A percentile compares a stretch with the other conserved stretches of the same genome.
phyloP scores from a whole-genome alignment of 345 rosid species.

The Gossypium arboreum region DNA sequence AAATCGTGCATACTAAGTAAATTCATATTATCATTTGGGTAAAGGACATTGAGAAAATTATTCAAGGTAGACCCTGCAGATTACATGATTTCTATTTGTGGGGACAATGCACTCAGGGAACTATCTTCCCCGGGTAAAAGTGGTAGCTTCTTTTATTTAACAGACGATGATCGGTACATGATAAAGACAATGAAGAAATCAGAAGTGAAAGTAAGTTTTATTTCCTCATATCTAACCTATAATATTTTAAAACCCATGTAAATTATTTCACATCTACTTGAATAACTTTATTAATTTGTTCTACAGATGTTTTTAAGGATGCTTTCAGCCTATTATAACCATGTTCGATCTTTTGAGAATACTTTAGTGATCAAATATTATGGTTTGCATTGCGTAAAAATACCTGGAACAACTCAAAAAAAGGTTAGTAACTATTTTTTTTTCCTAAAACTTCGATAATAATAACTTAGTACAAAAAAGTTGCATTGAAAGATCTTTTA shows the following conservation, averaged over 20 bases:
- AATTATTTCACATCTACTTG: neutral
- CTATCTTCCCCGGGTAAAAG: slow-evolving; percentile 98
- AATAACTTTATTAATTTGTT: slow-evolving; percentile 3
- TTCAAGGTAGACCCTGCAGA: slow-evolving; percentile 96
- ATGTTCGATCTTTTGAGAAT: slow-evolving; percentile 76
- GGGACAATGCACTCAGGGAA: slow-evolving; percentile 88
- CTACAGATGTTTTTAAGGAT: slow-evolving; percentile 78
- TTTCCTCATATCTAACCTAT: neutral
- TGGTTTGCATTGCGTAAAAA: slow-evolving; percentile 85
- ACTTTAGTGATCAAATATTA: slow-evolving; percentile 72
- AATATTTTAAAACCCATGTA: neutral
- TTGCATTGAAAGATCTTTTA: too few relatives aligned
- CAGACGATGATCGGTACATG: slow-evolving; percentile 91
- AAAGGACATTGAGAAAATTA: slow-evolving; percentile 81
- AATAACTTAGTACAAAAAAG: too few relatives aligned
- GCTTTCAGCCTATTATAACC: slow-evolving; percentile 91
- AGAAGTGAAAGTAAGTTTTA: slow-evolving; percentile 66
- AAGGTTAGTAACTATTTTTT: slow-evolving; percentile 43
- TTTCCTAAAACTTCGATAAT: neutral
- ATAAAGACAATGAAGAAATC: slow-evolving; percentile 91
- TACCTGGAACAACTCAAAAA: slow-evolving; percentile 74
- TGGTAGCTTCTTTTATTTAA: slow-evolving; percentile 91
- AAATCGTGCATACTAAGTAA: neutral
- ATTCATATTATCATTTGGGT: neutral
- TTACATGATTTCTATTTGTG: slow-evolving; percentile 91